These are phyloP conservation scores for Ceratobasidium papillatum DNA, from an alignment of 1,284 basidiomycete genomes.

Conservation along the genomic window DNA sequence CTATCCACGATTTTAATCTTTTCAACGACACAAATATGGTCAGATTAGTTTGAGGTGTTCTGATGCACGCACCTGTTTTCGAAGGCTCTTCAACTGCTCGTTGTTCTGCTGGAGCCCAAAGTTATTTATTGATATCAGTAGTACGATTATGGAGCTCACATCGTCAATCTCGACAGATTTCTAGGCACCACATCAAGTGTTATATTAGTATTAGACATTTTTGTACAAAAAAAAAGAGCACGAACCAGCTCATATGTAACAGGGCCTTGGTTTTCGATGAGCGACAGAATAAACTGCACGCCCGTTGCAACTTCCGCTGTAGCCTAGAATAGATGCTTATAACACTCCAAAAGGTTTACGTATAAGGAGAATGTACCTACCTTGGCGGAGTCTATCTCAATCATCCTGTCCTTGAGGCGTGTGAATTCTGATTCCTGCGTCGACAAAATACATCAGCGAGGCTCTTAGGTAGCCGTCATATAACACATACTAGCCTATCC, in stretches of 20 bases:
- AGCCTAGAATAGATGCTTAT: not conserved
- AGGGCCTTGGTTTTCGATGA: conserved; percentile 1
- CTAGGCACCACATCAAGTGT: not conserved
- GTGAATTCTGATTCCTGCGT: conserved; percentile 9
- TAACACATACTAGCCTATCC: not conserved
- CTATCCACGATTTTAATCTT: conserved; percentile 10
- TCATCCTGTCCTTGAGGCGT: not conserved
- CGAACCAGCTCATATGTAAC: not conserved
- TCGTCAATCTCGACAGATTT: not conserved
- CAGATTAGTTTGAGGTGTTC: not conserved
- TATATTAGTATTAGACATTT: not conserved
- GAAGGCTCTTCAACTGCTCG: not conserved
- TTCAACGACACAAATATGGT: not conserved
- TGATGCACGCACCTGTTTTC: not conserved
- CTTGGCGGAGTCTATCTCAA: conserved; percentile 14
- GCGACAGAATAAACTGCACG: conserved; percentile 7
- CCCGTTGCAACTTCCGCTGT: conserved; percentile 10
- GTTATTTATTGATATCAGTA: not conserved
- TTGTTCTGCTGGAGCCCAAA: not conserved
- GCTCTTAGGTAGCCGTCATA: not conserved
- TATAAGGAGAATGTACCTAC: not conserved
- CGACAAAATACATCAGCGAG: not conserved
- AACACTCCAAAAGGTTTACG: not conserved
- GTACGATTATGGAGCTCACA: not conserved
- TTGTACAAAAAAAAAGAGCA: not conserved